Conservation (phyloP, 495 filamentous ascomycete species). For the Tuber aestivum region DNA sequence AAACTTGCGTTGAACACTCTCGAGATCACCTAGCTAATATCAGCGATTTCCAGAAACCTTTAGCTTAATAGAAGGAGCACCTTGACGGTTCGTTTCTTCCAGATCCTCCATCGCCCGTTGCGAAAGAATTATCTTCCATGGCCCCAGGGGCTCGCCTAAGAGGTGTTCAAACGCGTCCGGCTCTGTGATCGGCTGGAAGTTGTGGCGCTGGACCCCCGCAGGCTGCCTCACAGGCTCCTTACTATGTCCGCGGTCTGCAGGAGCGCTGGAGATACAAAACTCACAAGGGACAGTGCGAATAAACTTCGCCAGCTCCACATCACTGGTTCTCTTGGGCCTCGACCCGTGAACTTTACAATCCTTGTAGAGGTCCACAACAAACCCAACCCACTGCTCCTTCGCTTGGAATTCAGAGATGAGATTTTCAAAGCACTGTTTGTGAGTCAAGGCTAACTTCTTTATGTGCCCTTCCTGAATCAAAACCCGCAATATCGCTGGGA, state of each 20-base stretch:
- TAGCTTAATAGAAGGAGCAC: neutral
- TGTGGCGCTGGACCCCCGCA: neutral
- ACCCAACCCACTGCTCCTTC: neutral
- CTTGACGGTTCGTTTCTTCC: neutral
- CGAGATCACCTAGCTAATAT: neutral
- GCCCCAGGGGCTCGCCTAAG: too few species aligned
- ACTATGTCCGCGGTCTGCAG: neutral
- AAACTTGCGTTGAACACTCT: conserved; percentile 29
- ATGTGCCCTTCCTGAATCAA: conserved; percentile 8
- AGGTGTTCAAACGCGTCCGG: neutral
- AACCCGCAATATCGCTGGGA: conserved; percentile 5
- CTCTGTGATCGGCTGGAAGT: neutral
- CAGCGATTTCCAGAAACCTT: neutral
- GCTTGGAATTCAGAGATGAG: too few species aligned
- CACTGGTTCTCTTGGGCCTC: neutral
- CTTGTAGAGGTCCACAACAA: neutral
- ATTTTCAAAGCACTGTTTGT: neutral
- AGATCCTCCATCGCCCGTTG: neutral
- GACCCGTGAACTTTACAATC: neutral
- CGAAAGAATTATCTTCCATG: neutral
- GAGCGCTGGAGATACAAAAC: neutral
- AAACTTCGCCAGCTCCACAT: neutral
- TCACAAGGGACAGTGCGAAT: neutral
- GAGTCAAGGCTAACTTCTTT: neutral
- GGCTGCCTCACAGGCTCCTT: neutral